Evolutionary conservation across 306 rosid genomes (phyloP).

Genomic region (Acacia crassicarpa): DNA sequence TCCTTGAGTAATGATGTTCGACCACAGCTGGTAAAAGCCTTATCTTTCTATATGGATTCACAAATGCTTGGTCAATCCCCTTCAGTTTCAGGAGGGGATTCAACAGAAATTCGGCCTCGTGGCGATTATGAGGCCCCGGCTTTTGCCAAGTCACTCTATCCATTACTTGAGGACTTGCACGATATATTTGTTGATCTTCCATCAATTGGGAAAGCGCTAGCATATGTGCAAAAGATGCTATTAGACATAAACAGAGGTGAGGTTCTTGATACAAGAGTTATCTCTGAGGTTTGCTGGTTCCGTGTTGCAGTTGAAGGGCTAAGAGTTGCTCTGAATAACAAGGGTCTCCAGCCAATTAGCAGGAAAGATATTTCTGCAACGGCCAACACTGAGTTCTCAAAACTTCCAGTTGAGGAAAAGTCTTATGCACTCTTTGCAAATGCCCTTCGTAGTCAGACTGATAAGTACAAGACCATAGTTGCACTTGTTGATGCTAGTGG

Average conservation of each 20-base stretch:
- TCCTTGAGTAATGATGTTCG: slow-evolving; percentile 42
- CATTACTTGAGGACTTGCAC: slow-evolving; percentile 70
- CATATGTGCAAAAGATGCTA: slow-evolving; percentile 69
- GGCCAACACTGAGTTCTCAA: slow-evolving; percentile 42
- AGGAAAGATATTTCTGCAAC: slow-evolving; percentile 30
- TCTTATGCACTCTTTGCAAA: slow-evolving; percentile 62
- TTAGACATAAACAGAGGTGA: slow-evolving; percentile 62
- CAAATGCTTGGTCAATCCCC: slow-evolving; percentile 23
- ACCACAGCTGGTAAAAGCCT: slow-evolving; percentile 39
- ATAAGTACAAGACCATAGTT: slow-evolving; percentile 67
- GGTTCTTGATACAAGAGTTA: slow-evolving; percentile 48
- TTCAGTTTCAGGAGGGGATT: slow-evolving; percentile 28
- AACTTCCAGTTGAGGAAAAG: slow-evolving; percentile 68
- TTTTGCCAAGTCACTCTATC: slow-evolving; percentile 68
- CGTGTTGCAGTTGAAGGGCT: slow-evolving; percentile 78
- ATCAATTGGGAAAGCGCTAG: slow-evolving; percentile 65
- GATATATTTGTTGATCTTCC: slow-evolving; percentile 57
- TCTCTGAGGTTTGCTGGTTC: slow-evolving; percentile 65
- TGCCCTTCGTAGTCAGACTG: slow-evolving; percentile 62
- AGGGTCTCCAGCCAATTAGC: slow-evolving; percentile 42
- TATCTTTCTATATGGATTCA: slow-evolving; percentile 46
- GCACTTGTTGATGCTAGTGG: slow-evolving; percentile 72
- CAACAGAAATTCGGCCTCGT: slow-evolving; percentile 41
- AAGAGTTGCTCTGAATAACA: slow-evolving; percentile 66
- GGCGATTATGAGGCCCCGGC: slow-evolving; percentile 53